Evolutionary conservation across 805 yeast genomes (phyloP), one percentile per base, ranked within the genome.

Genomic region (Lachancea meyersii): DNA sequence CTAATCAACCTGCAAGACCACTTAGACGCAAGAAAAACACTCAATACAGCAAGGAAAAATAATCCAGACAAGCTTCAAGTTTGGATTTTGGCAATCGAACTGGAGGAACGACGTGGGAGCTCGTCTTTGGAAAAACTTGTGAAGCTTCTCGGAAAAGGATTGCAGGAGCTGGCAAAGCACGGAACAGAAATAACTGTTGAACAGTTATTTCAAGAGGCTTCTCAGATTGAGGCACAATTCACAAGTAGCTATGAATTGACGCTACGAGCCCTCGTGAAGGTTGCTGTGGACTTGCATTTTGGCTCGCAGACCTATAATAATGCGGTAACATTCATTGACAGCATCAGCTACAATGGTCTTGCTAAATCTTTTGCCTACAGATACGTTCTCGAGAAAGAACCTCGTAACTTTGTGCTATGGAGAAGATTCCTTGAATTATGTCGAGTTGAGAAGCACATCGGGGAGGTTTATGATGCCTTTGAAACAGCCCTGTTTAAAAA

Each of bases 51-150:
- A 0, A 67, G 89, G 48, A 76, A 77, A 42, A 56, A 61, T 0
- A 58, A 82, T 11, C 70, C 72, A 3, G 65, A 69, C 3, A 68
- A 76, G 7, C 61, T 69, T 35, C 68, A 68, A 26, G 69, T 87
- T 1, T 86, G 95, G 91, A 62, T 86, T 2, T 68, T 80, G 0
- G 87, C 87, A 1, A 72, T 79, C 1, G 75, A 79, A 48, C 55
- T 87, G 11, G 94, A 86, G 58, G 91, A 70, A 44, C 55, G 62
- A 1, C 67, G 67, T 6, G 62, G 67, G n/a, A 69, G 64, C n/a
- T 58, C 65, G 1, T 74, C 76, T 46, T 60, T 80, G 1, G 60
- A 60, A 4, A 41, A 44, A 30, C 31, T 55, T 16, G 21, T 18
- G 3, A 41, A 49, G 24, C 32, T 54, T 11, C 22, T 54, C 4